Conservation (phyloP, 2,329 filamentous ascomycete species). For the Colletotrichum lupini region DNA sequence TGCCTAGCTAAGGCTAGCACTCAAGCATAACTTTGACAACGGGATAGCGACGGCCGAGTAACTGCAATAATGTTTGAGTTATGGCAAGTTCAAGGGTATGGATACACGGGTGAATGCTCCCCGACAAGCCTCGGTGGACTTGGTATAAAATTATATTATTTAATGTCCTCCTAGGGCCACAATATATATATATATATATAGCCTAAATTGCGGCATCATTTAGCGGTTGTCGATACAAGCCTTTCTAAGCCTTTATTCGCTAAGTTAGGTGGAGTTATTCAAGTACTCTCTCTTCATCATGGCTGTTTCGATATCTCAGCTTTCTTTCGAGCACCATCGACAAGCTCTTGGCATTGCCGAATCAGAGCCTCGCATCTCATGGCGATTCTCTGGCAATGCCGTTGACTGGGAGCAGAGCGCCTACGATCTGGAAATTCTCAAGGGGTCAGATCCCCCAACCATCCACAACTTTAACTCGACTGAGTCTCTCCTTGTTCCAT, state of each 20-base stretch:
- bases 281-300: conserved; percentile 38
- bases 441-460: conserved; percentile 27
- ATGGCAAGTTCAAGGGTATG: not conserved
- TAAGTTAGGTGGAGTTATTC: not conserved
- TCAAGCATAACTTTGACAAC: not conserved
- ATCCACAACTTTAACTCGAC: conserved; percentile 46
- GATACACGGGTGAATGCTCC: not conserved
- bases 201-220: not conserved
- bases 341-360: conserved; percentile 56
- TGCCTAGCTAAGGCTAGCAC: not conserved
- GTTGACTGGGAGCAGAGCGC: conserved; percentile 54
- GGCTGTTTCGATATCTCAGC: conserved; percentile 50
- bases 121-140: not conserved
- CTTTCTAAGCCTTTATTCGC: no score
- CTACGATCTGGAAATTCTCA: conserved; percentile 56
- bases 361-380: conserved; percentile 56
- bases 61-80: not conserved
- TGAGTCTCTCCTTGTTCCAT: conserved; percentile 54
- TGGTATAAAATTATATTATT: not conserved
- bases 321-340: conserved; percentile 56
- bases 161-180: no score
- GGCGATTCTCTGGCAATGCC: conserved; percentile 53
- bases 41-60: conserved; percentile 7
- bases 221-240: not conserved
- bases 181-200: no score